A percentile compares a stretch with the other conserved stretches of the same genome.
phyloP scores from a whole-genome alignment of 208 protist species.

The Endotrypanum monterogeii region DNA sequence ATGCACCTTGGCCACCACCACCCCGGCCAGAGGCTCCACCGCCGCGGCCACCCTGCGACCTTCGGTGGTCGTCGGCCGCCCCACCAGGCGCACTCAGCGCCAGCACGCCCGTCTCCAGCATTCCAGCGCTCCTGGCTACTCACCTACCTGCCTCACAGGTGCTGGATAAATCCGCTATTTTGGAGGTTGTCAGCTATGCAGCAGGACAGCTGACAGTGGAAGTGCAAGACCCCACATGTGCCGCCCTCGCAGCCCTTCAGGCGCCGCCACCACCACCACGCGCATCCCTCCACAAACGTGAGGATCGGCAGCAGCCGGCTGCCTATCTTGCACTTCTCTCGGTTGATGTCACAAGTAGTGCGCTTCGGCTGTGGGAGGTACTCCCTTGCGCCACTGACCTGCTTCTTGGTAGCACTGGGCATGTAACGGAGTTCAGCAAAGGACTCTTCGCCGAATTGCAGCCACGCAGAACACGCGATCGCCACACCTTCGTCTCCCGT shows the following conservation, averaged over 20 bases:
- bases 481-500: conserved; percentile 1
- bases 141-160: conserved; percentile 3
- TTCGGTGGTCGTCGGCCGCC: conserved; percentile 10
- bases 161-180: background rate
- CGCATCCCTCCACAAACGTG: background rate
- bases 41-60: conserved; percentile 6
- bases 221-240: conserved; percentile 11
- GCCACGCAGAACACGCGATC: background rate
- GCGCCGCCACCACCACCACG: background rate
- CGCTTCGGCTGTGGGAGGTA: conserved; percentile 6
- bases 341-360: conserved; percentile 2
- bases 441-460: background rate
- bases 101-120: background rate
- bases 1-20: background rate
- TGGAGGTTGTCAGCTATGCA: conserved; percentile 10
- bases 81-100: background rate
- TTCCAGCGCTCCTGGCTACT: conserved; percentile 4
- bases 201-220: conserved; percentile 12
- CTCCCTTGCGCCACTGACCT: conserved; percentile 9
- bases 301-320: background rate
- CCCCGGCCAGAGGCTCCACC: background rate
- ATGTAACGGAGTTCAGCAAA: background rate
- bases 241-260: background rate
- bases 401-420: background rate
- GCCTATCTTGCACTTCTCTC: conserved; percentile 12